These are phyloP conservation scores for Starmerella apicola DNA, from an alignment of 805 yeast species.

Conservation along the genomic window DNA sequence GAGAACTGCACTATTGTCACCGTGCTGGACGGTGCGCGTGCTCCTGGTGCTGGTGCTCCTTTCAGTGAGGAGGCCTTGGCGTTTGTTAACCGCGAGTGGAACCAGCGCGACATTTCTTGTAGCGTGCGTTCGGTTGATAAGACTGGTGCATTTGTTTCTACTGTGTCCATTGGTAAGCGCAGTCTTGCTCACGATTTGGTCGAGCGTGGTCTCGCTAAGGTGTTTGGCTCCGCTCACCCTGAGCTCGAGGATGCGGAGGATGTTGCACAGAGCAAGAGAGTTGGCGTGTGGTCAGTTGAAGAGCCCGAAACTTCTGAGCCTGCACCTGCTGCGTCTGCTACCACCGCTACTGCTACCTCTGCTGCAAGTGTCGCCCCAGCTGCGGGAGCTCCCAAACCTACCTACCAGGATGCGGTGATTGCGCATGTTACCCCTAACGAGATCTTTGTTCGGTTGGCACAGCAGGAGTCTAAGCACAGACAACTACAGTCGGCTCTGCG, in stretches of 20 bases:
- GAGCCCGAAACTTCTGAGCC: conserved; percentile 20
- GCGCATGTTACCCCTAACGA: conserved; percentile 22
- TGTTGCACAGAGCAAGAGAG: conserved; percentile 39
- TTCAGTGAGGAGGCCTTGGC: conserved; percentile 39
- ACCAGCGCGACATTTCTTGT: conserved; percentile 64
- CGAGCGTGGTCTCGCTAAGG: conserved; percentile 48
- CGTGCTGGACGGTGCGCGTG: conserved; percentile 62
- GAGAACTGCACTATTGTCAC: conserved; percentile 59
- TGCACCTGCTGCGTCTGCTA: conserved; percentile 14
- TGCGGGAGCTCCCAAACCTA: conserved; percentile 9
- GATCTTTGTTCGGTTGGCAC: conserved; percentile 20
- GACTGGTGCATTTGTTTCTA: conserved; percentile 71
- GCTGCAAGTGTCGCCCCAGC: conserved; percentile 16
- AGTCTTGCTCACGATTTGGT: conserved; percentile 41
- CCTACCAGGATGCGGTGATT: conserved; percentile 28
- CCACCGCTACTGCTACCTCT: conserved; percentile 14
- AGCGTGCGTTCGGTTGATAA: conserved; percentile 61
- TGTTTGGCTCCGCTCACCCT: conserved; percentile 45
- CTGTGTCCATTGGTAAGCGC: conserved; percentile 36
- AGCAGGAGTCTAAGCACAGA: conserved; percentile 15
- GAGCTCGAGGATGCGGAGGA: conserved; percentile 52
- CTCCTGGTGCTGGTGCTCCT: conserved; percentile 29
- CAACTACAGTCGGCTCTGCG: conserved; percentile 21
- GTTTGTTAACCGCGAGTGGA: conserved; percentile 40
- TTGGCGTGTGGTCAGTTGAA: conserved; percentile 50